These are phyloP conservation scores for Phytophthora nicotianae DNA, from an alignment of 352 stramenopile species.

Conservation along the genomic window DNA sequence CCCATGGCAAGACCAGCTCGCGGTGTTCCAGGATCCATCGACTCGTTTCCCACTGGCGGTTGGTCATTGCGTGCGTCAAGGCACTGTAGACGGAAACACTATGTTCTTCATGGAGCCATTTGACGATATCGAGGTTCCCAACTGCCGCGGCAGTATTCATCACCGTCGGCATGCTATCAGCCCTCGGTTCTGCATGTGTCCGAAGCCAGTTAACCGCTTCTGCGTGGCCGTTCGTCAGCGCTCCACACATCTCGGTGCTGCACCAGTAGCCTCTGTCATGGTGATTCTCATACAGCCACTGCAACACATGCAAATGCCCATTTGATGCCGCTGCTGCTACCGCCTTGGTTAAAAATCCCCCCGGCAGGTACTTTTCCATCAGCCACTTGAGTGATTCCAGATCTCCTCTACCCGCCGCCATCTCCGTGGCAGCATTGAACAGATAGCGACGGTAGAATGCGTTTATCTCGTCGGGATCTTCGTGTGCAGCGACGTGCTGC, in stretches of 20 bases:
- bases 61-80: conserved; percentile 18
- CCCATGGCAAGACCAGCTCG: conserved; percentile 24
- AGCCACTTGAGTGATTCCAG: conserved; percentile 19
- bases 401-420: conserved; percentile 14
- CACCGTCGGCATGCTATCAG: conserved; percentile 22
- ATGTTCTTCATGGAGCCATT: conserved; percentile 29
- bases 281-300: conserved; percentile 31
- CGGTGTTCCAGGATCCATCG: conserved; percentile 27
- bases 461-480: conserved; percentile 18
- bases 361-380: conserved; percentile 20
- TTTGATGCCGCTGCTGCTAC: conserved; percentile 18
- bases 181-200: conserved; percentile 15
- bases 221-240: conserved; percentile 11
- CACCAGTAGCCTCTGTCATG: conserved; percentile 23
- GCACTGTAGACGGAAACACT: conserved; percentile 7
- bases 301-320: conserved; percentile 20
- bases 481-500: conserved; percentile 23
- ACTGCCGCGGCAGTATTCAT: conserved; percentile 25
- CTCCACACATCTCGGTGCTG: conserved; percentile 24
- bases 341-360: conserved; percentile 25
- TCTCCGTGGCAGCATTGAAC: conserved; percentile 21
- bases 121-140: conserved; percentile 18
- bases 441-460: conserved; percentile 24
- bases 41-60: conserved; percentile 23
- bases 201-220: conserved; percentile 21